Percentiles rank a stretch among this genome's conserved stretches.
Conservation (phyloP, 2,329 filamentous ascomycete species). For the Aspergillus sp. region DNA sequence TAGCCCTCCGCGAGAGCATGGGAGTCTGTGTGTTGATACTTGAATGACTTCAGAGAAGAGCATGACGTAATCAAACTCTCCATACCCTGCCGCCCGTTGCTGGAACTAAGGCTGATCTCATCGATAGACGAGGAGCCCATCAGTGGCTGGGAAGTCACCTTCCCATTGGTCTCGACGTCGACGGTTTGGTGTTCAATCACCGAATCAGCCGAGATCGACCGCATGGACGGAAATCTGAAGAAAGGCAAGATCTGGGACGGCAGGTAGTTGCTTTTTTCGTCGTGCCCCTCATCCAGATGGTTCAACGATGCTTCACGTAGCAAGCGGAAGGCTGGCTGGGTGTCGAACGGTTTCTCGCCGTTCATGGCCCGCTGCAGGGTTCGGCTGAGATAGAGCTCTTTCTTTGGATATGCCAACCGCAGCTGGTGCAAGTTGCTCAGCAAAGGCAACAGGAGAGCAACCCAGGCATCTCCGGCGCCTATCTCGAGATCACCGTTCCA, state of each 20-base stretch:
- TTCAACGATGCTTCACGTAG: constrained; percentile 13
- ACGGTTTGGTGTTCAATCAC: constrained; percentile 14
- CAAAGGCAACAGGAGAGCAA: constrained; percentile 17
- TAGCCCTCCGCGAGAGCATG: constrained; percentile 18
- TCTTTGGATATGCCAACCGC: constrained; percentile 11
- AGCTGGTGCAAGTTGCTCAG: constrained; percentile 15
- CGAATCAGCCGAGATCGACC: constrained; percentile 14
- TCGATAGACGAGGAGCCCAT: constrained; percentile 11
- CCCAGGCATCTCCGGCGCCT: constrained; percentile 18
- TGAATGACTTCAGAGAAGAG: constrained; percentile 16
- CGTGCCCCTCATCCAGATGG: constrained; percentile 5
- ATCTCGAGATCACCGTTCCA: constrained; percentile 15
- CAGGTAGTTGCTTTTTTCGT: constrained; percentile 5
- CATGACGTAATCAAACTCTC: constrained; percentile 13
- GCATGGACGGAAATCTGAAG: constrained; percentile 17
- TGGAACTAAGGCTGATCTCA: constrained; percentile 17
- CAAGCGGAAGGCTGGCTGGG: constrained; percentile 9
- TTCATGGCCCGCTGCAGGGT: constrained; percentile 13
- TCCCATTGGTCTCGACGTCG: too few species aligned
- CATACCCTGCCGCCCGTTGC: constrained; percentile 19
- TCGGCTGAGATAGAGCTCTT: constrained; percentile 13
- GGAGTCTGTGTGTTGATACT: constrained; percentile 23
- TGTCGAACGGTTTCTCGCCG: constrained; percentile 11
- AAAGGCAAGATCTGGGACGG: constrained; percentile 15
- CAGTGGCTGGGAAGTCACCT: background rate